Conservation (phyloP, 2,329 filamentous ascomycete species). For the Ophiocordyceps australis region DNA sequence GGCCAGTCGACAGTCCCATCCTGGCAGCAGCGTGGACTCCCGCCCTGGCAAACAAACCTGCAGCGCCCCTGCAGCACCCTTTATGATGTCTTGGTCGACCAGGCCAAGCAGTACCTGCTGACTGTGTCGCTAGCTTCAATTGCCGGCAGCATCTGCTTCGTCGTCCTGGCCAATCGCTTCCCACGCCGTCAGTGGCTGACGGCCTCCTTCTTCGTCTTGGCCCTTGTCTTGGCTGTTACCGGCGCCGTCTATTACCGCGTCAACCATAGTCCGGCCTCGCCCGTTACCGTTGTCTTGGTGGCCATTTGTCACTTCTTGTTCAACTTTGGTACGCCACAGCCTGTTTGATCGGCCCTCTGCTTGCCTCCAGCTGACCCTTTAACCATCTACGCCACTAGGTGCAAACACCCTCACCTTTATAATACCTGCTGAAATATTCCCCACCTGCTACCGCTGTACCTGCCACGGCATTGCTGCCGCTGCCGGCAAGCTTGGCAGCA, state of each 20-base stretch:
- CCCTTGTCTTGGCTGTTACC: conserved; percentile 26
- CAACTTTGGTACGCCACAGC: conserved; percentile 25
- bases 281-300: conserved; percentile 28
- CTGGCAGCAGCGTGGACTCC: conserved; percentile 21
- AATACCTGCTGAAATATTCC: conserved; percentile 46
- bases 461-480: conserved; percentile 45
- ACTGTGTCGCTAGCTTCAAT: conserved; percentile 33
- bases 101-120: conserved; percentile 32
- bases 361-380: too few species aligned
- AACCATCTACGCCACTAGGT: too few species aligned
- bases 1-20: conserved; percentile 23
- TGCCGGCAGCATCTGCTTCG: conserved; percentile 28
- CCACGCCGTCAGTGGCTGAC: conserved; percentile 31
- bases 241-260: conserved; percentile 31
- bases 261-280: conserved; percentile 18
- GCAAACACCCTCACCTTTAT: conserved; percentile 47
- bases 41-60: conserved; percentile 29
- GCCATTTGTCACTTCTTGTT: conserved; percentile 35
- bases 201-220: conserved; percentile 25
- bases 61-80: conserved; percentile 30
- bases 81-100: conserved; percentile 30
- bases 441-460: conserved; percentile 42
- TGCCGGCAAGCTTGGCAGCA: conserved; percentile 37
- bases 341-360: too few species aligned
- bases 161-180: conserved; percentile 26